Evolutionary conservation across 768 basidiomycete species (phyloP).

Genomic region (Clavaria fumosa): DNA sequence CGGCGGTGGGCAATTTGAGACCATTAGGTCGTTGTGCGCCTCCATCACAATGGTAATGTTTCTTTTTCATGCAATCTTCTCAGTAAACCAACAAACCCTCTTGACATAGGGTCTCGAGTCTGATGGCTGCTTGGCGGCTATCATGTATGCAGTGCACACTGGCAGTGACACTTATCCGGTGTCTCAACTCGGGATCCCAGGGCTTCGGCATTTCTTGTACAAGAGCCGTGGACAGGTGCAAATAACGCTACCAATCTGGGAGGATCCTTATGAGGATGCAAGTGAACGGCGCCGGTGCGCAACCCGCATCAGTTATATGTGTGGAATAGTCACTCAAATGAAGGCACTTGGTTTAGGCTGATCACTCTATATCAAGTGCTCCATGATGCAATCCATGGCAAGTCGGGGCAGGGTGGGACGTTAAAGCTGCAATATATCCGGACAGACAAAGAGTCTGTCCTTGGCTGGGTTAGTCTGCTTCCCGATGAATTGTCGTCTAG

Average conservation of each 20-base stretch:
- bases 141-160: constrained; percentile 31
- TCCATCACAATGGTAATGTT: constrained; percentile 37
- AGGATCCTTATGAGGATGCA: constrained; percentile 61
- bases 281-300: constrained; percentile 48
- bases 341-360: constrained; percentile 32
- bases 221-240: constrained; percentile 85
- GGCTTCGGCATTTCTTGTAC: constrained; percentile 88
- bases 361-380: constrained; percentile 77
- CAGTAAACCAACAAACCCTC: neutral
- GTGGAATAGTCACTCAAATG: no score
- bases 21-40: constrained; percentile 65
- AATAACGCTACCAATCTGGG: constrained; percentile 71
- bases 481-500: constrained; percentile 2
- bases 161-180: constrained; percentile 49
- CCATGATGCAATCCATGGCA: constrained; percentile 82
- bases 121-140: constrained; percentile 39
- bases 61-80: constrained; percentile 4
- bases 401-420: constrained; percentile 65
- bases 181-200: constrained; percentile 72
- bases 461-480: constrained; percentile 73
- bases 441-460: constrained; percentile 73
- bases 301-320: no score
- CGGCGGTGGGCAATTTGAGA: constrained; percentile 71
- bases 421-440: constrained; percentile 80
- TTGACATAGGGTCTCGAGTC: constrained; percentile 41